Conservation (phyloP, 768 basidiomycete genomes). For the Mrakia gelida region DNA sequence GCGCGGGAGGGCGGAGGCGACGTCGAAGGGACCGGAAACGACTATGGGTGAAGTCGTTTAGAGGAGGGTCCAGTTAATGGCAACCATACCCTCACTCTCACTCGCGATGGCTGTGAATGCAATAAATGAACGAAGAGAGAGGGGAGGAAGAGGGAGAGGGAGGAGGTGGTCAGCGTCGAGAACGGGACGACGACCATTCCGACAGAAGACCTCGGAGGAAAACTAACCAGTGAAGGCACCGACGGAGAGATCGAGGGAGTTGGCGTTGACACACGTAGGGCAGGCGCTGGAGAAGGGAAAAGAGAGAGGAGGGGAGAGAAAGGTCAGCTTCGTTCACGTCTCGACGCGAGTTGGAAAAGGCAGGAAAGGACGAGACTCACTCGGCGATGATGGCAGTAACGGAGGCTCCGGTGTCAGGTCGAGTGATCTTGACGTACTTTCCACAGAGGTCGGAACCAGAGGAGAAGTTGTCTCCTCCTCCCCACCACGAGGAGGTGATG, state of each 20-base stretch:
- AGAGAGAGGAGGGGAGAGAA: neutral
- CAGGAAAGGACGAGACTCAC: neutral
- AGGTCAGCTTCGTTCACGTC: neutral
- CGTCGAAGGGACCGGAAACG: neutral
- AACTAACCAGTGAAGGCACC: slow-evolving; percentile 18
- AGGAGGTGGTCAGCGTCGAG: neutral
- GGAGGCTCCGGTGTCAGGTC: slow-evolving; percentile 53
- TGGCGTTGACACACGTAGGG: slow-evolving; percentile 65
- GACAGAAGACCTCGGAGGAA: too few species aligned
- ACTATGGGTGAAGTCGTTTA: neutral
- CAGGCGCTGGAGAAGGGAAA: slow-evolving; percentile 49
- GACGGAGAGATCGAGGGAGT: slow-evolving; percentile 47
- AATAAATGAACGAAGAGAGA: neutral
- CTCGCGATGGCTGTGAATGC: neutral
- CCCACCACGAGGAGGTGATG: slow-evolving; percentile 48
- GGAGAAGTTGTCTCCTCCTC: slow-evolving; percentile 45
- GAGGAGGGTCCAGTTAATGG: neutral
- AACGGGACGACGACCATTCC: neutral
- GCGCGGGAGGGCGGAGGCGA: neutral
- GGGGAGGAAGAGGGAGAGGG: neutral
- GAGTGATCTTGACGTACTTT: slow-evolving; percentile 59
- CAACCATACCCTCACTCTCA: slow-evolving; percentile 5
- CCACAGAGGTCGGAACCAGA: slow-evolving; percentile 52
- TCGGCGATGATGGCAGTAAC: slow-evolving; percentile 60
- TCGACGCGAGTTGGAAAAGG: neutral